Base-by-base conservation (phyloP, 2,329 filamentous ascomycete species). In the Aspergillus costaricaensis region DNA sequence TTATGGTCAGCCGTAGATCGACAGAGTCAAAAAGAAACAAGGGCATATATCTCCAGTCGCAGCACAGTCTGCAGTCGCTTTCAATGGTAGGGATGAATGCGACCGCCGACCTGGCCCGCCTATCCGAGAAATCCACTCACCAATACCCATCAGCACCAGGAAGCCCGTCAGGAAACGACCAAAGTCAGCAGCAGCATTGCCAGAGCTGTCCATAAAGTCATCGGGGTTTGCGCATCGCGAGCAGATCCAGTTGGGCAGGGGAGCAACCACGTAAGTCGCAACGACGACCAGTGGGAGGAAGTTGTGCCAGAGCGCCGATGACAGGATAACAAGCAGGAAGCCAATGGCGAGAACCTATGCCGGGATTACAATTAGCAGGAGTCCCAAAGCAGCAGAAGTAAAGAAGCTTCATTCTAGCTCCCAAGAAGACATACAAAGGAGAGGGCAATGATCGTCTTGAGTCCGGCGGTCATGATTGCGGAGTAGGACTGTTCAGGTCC, bases 401-500 rank as follows among this genome's bases (percentile, higher is more conserved):
- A 15, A 39, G 23, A 23, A 23, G 4, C 5, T n/a, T 23, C 25
- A 14, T 10, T 17, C 5, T 9, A 4, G 17, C 32, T 27, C 9
- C 9, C 32, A 51, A 58, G 32, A 39, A 8, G 19, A 69, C 86
- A 58, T 86, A 91, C 95, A 81, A 99, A 99, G 76, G 95, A 98
- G 70, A 99, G 91, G 67, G 91, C 92, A 79, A 99, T 99, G 80
- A 99, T 99, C 69, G 95, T 99, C 82, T 97, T 98, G 74, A 99
- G 88, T 76, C 95, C 95, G 71, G 95, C 92, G 83, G 91, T 86
- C 81, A 81, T 84, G 70, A 66, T 70, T 71, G 69, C 69, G 68
- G 70, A 69, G 55, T 62, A 65, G 65, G 65, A 67, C 60, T 62
- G 65, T 66, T 61, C 56, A 65, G 65, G 57, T 65, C 52, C 59